These are phyloP conservation scores for Aegilops speltoides DNA, from an alignment of 176 grass and related monocot genomes.

Conservation along the genomic window DNA sequence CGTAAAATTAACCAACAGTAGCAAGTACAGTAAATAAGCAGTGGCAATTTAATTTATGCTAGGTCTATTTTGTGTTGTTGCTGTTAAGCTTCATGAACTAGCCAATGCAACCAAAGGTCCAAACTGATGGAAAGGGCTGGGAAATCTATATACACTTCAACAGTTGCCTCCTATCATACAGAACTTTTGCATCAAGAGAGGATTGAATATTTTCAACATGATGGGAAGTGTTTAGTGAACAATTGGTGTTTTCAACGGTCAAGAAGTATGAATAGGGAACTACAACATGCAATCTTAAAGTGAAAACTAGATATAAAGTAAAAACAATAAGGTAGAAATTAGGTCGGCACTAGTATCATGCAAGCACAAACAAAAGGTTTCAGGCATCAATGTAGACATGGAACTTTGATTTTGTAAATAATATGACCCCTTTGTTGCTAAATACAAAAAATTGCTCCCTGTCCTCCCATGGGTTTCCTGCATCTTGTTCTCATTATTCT, in stretches of 20 bases:
- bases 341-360: background rate
- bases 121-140: too few relatives aligned
- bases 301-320: background rate
- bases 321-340: background rate
- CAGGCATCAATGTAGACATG: conserved; percentile 5
- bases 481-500: background rate
- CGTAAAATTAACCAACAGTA: background rate
- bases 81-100: too few relatives aligned
- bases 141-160: too few relatives aligned
- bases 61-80: background rate
- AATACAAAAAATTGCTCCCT: background rate
- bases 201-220: conserved; percentile 15
- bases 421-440: too few relatives aligned
- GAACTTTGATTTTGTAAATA: background rate
- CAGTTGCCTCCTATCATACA: background rate
- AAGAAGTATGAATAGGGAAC: background rate
- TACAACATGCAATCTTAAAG: background rate
- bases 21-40: background rate
- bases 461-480: background rate
- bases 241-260: conserved; percentile 7
- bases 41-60: background rate
- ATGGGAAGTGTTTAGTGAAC: background rate
- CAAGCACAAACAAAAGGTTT: background rate
- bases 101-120: too few relatives aligned
- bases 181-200: background rate